Conservation (phyloP, 495 filamentous ascomycete genomes). For the Lasiosphaeris hirsuta region DNA sequence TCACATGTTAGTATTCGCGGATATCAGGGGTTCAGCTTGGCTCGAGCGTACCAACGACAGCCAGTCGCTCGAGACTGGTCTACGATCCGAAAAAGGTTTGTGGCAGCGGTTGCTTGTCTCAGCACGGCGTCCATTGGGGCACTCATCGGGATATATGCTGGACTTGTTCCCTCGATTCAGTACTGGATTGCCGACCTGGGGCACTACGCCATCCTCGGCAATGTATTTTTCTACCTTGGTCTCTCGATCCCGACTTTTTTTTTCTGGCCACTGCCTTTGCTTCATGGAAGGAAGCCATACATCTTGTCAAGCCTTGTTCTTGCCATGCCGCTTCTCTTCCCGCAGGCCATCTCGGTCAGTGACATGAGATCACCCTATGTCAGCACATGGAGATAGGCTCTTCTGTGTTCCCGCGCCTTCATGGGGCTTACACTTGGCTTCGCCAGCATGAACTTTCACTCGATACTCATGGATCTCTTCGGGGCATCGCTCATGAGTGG, state of each 20-base stretch:
- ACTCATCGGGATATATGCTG: constrained; percentile 70
- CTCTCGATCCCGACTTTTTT: constrained; percentile 64
- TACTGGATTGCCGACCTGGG: constrained; percentile 64
- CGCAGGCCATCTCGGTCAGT: constrained; percentile 63
- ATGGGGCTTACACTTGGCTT: constrained; percentile 69
- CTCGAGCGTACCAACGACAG: constrained; percentile 48
- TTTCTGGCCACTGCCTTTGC: constrained; percentile 70
- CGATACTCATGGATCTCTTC: constrained; percentile 68
- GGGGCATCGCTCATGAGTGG: constrained; percentile 67
- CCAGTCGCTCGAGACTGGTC: constrained; percentile 65
- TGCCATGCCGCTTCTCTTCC: constrained; percentile 70
- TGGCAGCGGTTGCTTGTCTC: constrained; percentile 64
- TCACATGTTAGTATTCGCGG: constrained; percentile 42
- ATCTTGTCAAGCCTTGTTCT: constrained; percentile 59
- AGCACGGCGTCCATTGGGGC: constrained; percentile 66
- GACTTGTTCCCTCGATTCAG: constrained; percentile 70
- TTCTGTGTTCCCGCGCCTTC: constrained; percentile 58
- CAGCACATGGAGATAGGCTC: constrained; percentile 52
- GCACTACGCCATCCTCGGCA: constrained; percentile 66
- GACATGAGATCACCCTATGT: constrained; percentile 53
- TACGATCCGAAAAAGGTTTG: constrained; percentile 59
- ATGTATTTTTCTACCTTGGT: constrained; percentile 66
- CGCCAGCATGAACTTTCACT: constrained; percentile 69
- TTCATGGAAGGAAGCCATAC: constrained; percentile 75
- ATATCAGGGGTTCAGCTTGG: constrained; percentile 49